Percentiles rank a stretch among this genome's conserved stretches.
Conservation (phyloP, 2,329 filamentous ascomycete species). For the Chaetomium strumarium region DNA sequence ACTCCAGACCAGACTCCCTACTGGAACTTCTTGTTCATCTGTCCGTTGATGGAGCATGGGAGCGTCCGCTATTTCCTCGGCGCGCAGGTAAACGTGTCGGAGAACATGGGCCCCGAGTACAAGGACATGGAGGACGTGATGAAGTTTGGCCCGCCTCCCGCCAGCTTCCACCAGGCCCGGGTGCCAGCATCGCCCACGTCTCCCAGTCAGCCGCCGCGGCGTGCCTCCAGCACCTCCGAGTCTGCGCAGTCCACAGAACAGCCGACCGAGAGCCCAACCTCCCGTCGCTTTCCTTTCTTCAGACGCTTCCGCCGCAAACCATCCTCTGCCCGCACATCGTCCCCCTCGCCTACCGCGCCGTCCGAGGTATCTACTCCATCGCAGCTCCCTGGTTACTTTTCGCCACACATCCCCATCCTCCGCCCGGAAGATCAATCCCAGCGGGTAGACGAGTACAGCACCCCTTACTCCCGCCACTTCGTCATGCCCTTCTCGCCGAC, state of each 20-base stretch:
- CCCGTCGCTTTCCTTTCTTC: slow-evolving; percentile 17
- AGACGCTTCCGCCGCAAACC: slow-evolving; percentile 14
- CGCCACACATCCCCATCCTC: slow-evolving; percentile 14
- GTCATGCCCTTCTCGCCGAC: slow-evolving; percentile 24
- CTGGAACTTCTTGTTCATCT: slow-evolving; percentile 51
- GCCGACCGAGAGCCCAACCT: neutral
- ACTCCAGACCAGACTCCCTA: slow-evolving; percentile 45
- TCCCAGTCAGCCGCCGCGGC: neutral
- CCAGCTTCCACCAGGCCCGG: slow-evolving; percentile 23
- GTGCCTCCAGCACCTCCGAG: neutral
- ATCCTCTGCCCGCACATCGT: neutral
- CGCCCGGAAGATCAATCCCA: neutral
- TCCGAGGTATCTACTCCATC: neutral
- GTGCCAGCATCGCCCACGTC: neutral
- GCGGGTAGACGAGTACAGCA: slow-evolving; percentile 19
- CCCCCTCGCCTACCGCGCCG: slow-evolving; percentile 1
- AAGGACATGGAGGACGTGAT: slow-evolving; percentile 48
- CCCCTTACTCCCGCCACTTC: slow-evolving; percentile 29
- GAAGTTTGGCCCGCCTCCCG: slow-evolving; percentile 33
- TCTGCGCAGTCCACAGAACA: neutral
- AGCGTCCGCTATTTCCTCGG: slow-evolving; percentile 48
- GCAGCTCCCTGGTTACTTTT: neutral
- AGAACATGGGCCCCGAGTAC: slow-evolving; percentile 40
- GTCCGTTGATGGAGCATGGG: slow-evolving; percentile 47
- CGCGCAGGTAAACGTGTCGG: slow-evolving; percentile 53